A percentile compares a stretch with the other conserved stretches of the same genome.
These are phyloP conservation scores for Cutaneotrichosporon sp. DNA, from an alignment of 1,284 basidiomycete genomes.

Conservation along the genomic window DNA sequence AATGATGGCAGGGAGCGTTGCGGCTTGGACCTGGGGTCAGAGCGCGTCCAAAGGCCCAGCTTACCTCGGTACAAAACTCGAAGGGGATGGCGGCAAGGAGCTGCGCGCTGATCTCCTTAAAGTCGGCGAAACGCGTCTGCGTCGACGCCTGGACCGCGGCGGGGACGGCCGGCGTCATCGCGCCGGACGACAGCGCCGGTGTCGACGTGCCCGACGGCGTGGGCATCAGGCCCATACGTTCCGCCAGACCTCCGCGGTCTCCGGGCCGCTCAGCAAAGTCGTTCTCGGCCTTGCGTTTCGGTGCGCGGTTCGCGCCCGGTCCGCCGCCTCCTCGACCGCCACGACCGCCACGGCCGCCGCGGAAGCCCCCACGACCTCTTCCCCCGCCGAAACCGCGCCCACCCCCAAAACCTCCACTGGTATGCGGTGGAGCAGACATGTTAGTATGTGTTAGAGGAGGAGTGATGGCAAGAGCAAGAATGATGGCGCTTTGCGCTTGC, in stretches of 20 bases:
- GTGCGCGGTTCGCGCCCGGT: not conserved
- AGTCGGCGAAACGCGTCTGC: conserved; percentile 21
- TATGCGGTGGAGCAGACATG: conserved; percentile 2
- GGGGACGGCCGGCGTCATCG: conserved; percentile 8
- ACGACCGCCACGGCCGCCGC: not conserved
- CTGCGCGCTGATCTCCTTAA: conserved; percentile 18
- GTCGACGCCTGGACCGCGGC: conserved; percentile 11
- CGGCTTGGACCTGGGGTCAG: conserved; percentile 46
- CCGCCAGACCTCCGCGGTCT: too few species aligned
- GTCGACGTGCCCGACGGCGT: not conserved
- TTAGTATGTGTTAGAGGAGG: not conserved
- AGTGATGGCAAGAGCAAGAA: not conserved
- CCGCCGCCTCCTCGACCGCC: not conserved
- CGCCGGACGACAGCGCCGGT: conserved; percentile 7
- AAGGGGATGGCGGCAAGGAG: conserved; percentile 39
- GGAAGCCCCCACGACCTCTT: not conserved
- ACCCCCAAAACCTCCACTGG: not conserved
- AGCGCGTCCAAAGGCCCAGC: not conserved
- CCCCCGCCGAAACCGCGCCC: not conserved
- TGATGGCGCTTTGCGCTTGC: too few species aligned
- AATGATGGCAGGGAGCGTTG: conserved; percentile 50
- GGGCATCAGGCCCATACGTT: too few species aligned
- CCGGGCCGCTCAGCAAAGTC: not conserved
- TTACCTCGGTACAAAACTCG: conserved; percentile 47
- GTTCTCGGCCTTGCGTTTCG: not conserved